Evolutionary conservation across 352 stramenopile genomes (phyloP).

Genomic region (Thalassiosira ordinaria): DNA sequence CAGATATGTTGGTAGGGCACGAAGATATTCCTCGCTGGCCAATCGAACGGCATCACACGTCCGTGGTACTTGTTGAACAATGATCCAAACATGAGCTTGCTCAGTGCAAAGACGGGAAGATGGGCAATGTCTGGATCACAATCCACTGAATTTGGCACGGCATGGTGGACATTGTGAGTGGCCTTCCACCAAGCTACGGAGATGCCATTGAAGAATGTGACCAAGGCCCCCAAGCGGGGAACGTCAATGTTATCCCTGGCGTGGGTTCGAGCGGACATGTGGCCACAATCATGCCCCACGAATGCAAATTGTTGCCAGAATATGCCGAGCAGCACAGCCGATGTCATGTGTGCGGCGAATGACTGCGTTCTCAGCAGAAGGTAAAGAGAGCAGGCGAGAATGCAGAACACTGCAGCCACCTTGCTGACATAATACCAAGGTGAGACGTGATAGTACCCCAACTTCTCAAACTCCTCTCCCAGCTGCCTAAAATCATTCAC

Average conservation of each 20-base stretch:
- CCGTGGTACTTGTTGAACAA: constrained; percentile 60
- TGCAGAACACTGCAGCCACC: constrained; percentile 35
- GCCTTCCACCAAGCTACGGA: constrained; percentile 87
- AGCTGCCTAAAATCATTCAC: constrained; percentile 79
- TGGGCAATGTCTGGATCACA: constrained; percentile 90
- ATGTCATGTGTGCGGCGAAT: constrained; percentile 57
- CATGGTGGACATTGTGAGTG: constrained; percentile 88
- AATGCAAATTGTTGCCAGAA: constrained; percentile 89
- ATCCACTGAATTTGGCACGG: constrained; percentile 85
- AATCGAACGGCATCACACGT: constrained; percentile 59
- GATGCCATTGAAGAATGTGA: constrained; percentile 78
- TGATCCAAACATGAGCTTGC: constrained; percentile 49
- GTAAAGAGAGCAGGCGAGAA: constrained; percentile 47
- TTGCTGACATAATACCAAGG: constrained; percentile 59
- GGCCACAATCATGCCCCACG: constrained; percentile 86
- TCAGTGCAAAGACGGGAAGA: constrained; percentile 85
- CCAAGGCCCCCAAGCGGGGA: constrained; percentile 56
- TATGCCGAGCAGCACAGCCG: constrained; percentile 73
- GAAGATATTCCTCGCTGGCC: constrained; percentile 65
- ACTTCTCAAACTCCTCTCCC: constrained; percentile 64
- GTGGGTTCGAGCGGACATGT: constrained; percentile 78
- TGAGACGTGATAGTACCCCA: constrained; percentile 83
- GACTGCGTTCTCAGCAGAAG: constrained; percentile 53
- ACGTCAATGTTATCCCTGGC: constrained; percentile 63
- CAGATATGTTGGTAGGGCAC: constrained; percentile 87